These are phyloP conservation scores for Colletotrichum cordylinicola DNA, from an alignment of 2,329 filamentous ascomycete genomes.

Conservation along the genomic window DNA sequence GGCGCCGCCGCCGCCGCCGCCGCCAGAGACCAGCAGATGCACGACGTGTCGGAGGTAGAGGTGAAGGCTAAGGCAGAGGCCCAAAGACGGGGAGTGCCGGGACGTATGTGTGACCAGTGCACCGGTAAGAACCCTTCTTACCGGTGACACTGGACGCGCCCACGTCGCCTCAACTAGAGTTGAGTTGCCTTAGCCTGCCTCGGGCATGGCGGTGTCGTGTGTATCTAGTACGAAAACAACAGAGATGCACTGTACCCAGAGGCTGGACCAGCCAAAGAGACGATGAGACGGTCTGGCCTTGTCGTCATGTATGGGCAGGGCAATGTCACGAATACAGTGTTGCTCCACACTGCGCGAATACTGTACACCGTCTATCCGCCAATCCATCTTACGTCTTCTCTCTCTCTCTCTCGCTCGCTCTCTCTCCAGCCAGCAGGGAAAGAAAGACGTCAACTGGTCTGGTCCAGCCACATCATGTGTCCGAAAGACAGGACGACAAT, in stretches of 20 bases:
- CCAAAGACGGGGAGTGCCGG: background rate
- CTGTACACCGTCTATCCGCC: background rate
- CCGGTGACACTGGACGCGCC: background rate
- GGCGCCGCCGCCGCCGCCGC: background rate
- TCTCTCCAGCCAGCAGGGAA: background rate
- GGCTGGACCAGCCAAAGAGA: background rate
- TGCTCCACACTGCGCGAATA: slow-evolving; percentile 5
- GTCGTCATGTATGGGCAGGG: slow-evolving; percentile 16
- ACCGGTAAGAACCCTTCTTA: background rate
- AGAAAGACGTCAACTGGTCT: background rate
- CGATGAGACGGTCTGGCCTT: background rate
- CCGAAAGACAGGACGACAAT: background rate
- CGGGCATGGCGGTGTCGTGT: background rate
- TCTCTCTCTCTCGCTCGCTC: background rate
- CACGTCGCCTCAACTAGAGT: background rate
- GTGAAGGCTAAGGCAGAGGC: background rate
- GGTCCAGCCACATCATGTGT: background rate
- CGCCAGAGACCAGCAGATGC: background rate
- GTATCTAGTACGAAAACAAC: background rate
- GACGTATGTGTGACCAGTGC: background rate
- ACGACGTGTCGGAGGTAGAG: background rate
- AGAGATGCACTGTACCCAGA: background rate
- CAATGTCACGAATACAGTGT: slow-evolving; percentile 19
- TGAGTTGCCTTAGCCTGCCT: background rate
- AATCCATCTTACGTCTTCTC: background rate